Evolutionary conservation across 352 stramenopile species (phyloP).

Genomic region (Phytophthora quininea): DNA sequence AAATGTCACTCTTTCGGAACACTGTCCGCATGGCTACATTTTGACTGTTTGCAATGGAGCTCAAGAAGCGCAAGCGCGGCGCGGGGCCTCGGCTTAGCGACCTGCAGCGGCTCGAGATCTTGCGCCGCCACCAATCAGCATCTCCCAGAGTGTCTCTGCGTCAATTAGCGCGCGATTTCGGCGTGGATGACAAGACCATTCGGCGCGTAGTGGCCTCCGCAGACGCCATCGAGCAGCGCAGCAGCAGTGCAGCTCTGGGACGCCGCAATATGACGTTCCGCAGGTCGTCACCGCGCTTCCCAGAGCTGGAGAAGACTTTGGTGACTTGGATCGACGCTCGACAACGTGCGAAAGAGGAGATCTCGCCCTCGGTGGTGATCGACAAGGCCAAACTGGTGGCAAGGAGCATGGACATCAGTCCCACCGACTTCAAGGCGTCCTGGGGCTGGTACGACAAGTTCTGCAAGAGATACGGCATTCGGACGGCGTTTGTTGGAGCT

Average conservation of each 20-base stretch:
- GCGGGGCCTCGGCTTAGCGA: constrained; percentile 33
- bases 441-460: constrained; percentile 55
- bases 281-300: constrained; percentile 23
- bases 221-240: constrained; percentile 24
- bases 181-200: constrained; percentile 38
- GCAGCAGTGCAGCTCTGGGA: constrained; percentile 11
- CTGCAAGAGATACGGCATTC: constrained; percentile 34
- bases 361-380: constrained; percentile 37
- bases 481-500: constrained; percentile 14
- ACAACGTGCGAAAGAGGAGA: constrained; percentile 17
- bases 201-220: constrained; percentile 24
- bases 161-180: constrained; percentile 29
- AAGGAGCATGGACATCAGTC: constrained; percentile 18
- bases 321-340: constrained; percentile 30
- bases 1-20: background rate
- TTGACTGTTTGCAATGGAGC: background rate
- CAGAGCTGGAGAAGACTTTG: constrained; percentile 31
- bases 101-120: constrained; percentile 40
- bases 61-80: constrained; percentile 23
- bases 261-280: constrained; percentile 13
- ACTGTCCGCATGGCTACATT: background rate
- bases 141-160: constrained; percentile 18
- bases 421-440: constrained; percentile 36
- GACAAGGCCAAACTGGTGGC: constrained; percentile 37
- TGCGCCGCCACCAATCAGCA: constrained; percentile 13